Base-by-base conservation (phyloP, 1,139 yeast species). In the Insectozyma bohioensis region DNA sequence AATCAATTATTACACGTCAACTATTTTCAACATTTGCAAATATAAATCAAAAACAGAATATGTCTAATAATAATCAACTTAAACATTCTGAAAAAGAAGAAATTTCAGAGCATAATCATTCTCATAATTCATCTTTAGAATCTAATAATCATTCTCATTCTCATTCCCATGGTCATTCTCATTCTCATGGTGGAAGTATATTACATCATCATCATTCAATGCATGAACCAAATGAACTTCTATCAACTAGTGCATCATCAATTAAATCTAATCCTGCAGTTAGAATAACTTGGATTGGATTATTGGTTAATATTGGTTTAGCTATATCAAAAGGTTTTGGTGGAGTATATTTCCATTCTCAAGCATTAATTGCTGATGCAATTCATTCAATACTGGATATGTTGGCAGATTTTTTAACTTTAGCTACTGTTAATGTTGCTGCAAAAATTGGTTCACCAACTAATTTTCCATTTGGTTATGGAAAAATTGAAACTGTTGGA, bases 321-420 rank as follows among this genome's bases (percentile, higher is more conserved):
- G 97, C 95, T 0, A 66, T 76, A 5, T 81, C 94, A 19, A 92
- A 92, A 55, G 92, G 88, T 15, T 58, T 80, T 16, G 97, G 97
- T 16, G 98, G 98, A 3, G 70, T 87, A 12, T 79, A 79, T 30
- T 92, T 92, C 73, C 95, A 92, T 56, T 92, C 98, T 0, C 97
- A 90, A 57, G 92, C 97, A 1, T 71, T 92, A 39, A 58, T 90
- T 25, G 98, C 98, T 1, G 98, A 92, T 56, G 90, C 97, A 1
- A 81, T 88, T 24, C 97, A 90, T 58, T 90, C 97, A 1, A 70
- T 86, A 11, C 82, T 95, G 32, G 98, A 92, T 56, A 69, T 90
- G 65, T 75, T 92, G 13, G 86, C 95, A 9, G 98, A 92, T 57
- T 75, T 90, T 35, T 64, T 92, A 46, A 92, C 98, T 0, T 65